Evolutionary conservation across 768 basidiomycete genomes (phyloP).

Genomic region (Floccularia luteovirens): DNA sequence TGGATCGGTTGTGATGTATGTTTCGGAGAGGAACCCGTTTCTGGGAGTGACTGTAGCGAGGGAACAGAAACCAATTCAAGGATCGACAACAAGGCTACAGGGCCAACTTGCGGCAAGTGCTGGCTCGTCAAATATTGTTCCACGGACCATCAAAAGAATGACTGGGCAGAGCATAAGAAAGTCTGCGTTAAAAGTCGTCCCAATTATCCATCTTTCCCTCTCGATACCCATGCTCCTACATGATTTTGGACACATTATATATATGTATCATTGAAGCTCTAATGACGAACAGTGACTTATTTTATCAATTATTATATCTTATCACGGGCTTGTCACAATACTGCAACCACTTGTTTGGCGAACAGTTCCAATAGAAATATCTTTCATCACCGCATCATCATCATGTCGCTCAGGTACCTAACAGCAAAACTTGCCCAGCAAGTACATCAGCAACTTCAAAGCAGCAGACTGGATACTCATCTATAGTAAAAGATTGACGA

Average conservation of each 20-base stretch:
- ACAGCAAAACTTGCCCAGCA: slow-evolving; percentile 73
- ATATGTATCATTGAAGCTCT: too few species aligned
- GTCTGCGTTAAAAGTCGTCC: slow-evolving; percentile 40
- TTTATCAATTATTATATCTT: too few species aligned
- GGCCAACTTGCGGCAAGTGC: slow-evolving; percentile 71
- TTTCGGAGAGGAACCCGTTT: slow-evolving; percentile 39
- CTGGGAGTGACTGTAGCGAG: slow-evolving; percentile 29
- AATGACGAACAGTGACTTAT: too few species aligned
- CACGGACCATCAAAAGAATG: slow-evolving; percentile 63
- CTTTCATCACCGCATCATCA: too few species aligned
- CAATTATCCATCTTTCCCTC: too few species aligned
- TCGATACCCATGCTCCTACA: too few species aligned
- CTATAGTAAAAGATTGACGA: slow-evolving; percentile 70
- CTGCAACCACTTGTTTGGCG: too few species aligned
- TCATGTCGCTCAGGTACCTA: slow-evolving; percentile 59
- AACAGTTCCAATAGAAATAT: too few species aligned
- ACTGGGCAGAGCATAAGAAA: slow-evolving; percentile 73
- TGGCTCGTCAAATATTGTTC: slow-evolving; percentile 75
- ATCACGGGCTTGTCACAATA: too few species aligned
- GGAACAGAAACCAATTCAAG: slow-evolving; percentile 18
- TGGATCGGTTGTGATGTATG: slow-evolving; percentile 70
- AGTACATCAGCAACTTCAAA: slow-evolving; percentile 25
- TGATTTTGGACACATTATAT: too few species aligned
- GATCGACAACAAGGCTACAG: slow-evolving; percentile 15
- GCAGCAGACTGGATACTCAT: slow-evolving; percentile 2